phyloP scores from a whole-genome alignment of 2,329 filamentous ascomycete genomes.

The Fusarium phyllophilum region DNA sequence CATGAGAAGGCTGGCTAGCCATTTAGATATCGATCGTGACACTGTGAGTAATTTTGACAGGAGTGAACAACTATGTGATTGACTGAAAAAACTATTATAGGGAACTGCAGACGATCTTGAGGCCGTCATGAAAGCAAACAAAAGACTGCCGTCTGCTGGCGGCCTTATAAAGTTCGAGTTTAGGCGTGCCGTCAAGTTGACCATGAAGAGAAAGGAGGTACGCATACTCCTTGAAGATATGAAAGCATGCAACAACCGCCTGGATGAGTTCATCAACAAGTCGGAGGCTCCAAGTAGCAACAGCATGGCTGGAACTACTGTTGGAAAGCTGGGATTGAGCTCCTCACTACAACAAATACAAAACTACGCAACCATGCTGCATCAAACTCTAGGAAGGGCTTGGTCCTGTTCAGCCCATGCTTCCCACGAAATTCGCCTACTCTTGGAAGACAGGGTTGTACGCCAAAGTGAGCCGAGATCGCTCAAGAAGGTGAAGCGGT shows the following conservation, averaged over 20 bases:
- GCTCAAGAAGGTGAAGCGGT: not conserved
- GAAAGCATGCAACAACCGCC: not conserved
- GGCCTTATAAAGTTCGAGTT: not conserved
- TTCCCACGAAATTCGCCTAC: not conserved
- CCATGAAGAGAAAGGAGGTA: not conserved
- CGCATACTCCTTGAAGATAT: not conserved
- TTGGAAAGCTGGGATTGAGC: not conserved
- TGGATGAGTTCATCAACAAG: not conserved
- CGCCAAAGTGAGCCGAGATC: fast-evolving
- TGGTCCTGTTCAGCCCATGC: not conserved
- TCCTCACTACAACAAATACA: not conserved
- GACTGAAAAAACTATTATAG: fast-evolving
- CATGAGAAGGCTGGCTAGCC: not conserved
- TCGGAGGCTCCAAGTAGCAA: not conserved
- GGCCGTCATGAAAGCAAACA: not conserved
- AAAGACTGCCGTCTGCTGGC: fast-evolving
- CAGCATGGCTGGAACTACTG: not conserved
- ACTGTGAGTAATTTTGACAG: not conserved
- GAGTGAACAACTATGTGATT: fast-evolving
- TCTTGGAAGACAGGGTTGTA: not conserved
- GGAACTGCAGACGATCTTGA: not conserved
- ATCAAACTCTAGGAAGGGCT: not conserved
- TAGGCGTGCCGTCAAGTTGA: not conserved
- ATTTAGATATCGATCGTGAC: not conserved
- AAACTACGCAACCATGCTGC: not conserved